Evolutionary conservation across 2,329 filamentous ascomycete species (phyloP).

Genomic region (Aspergillus melleus): DNA sequence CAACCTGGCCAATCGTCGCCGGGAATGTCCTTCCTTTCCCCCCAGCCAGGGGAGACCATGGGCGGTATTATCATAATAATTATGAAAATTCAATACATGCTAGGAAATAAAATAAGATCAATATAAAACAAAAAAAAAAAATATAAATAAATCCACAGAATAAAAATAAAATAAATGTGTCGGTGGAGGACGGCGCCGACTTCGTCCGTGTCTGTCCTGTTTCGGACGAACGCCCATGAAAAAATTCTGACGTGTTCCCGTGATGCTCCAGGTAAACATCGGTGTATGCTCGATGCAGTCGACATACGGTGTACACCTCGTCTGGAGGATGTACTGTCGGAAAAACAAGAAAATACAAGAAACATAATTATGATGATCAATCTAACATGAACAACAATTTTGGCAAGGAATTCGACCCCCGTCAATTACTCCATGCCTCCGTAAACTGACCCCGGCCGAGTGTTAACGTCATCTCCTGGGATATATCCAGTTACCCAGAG

Average conservation of each 20-base stretch:
- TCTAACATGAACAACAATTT: too few relatives aligned
- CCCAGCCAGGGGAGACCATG: too few relatives aligned
- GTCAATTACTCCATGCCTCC: not conserved
- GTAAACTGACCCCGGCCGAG: not conserved
- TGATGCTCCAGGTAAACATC: constrained; percentile 3
- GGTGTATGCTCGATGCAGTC: too few relatives aligned
- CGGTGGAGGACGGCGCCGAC: not conserved
- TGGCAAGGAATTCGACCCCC: too few relatives aligned
- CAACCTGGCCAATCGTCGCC: not conserved
- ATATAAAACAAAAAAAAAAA: too few relatives aligned
- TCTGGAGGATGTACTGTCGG: too few relatives aligned
- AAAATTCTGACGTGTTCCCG: constrained; percentile 13
- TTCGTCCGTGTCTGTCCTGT: constrained; percentile 1
- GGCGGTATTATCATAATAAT: too few relatives aligned
- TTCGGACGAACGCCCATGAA: constrained; percentile 12
- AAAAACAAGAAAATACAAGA: too few relatives aligned
- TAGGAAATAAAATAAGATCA: not conserved
- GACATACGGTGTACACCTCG: too few relatives aligned
- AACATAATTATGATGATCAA: too few relatives aligned
- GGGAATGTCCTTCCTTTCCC: not conserved
- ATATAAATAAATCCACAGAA: not conserved
- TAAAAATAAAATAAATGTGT: not conserved
- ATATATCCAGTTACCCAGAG: not conserved
- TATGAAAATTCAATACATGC: not conserved
- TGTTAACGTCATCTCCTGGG: not conserved